Base-by-base conservation (phyloP, 2,329 filamentous ascomycete genomes). In the Fusarium guadeloupense region DNA sequence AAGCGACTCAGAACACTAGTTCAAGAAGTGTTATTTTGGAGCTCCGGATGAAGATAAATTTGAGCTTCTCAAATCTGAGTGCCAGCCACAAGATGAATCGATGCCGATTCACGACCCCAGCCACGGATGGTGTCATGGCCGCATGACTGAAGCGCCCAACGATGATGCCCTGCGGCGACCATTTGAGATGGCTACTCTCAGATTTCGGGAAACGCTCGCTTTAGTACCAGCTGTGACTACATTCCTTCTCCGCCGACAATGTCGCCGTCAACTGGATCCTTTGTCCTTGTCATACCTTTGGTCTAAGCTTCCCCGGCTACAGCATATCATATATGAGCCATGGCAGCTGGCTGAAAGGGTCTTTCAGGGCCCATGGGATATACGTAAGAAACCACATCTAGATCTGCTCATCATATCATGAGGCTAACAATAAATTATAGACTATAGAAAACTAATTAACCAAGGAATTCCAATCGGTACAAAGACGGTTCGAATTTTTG, bases 1-100 rank as follows among this genome's bases (percentile, higher is more conserved):
- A 13, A 66, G 62, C n/a, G 62, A 62, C 37, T 48, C 46, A 1
- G n/a, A 53, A 4, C 61, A 66, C 13, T 66, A 62, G 62, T 56
- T 65, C 3, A 48, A 59, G 30, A 34, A 41, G 0, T 51, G 54
- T 10, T 66, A 53, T 19, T 55, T 62, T 19, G 62, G 62, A 5
- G 62, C 54, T 13, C 33, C 37, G 3, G 48, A 9, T 6, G 61
- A 64, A 35, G 43, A 49, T 4, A 30, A 46, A 14, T 45, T 50
- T 19, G 28, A 30, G 28, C 2, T 23, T 6, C 31, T 57, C 23
- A 25, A 49, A 23, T n/a, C 30, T 9, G 17, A 34, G 5, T n/a
- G n/a, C n/a, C n/a, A n/a, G n/a, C n/a, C n/a, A n/a, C 1, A 6
- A 12, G 16, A 26, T 17, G 12, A 8, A 6, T 8, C 3, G 6